Conservation (phyloP, 805 yeast genomes). For the Ogataea degrootiae region DNA sequence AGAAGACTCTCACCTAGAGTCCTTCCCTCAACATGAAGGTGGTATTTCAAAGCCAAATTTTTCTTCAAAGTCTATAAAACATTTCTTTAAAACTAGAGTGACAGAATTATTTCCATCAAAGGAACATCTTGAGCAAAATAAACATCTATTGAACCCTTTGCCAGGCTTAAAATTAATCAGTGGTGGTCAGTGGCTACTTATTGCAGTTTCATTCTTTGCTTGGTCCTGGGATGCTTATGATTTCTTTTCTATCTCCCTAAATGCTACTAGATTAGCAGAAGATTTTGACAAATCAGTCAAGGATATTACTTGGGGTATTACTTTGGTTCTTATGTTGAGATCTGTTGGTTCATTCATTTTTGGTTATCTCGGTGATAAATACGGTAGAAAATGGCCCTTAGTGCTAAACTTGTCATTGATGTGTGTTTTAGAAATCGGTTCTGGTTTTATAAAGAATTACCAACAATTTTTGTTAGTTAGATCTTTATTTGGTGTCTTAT, state of each 20-base stretch:
- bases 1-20: conserved; percentile 36
- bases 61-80: conserved; percentile 26
- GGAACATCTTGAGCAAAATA: conserved; percentile 32
- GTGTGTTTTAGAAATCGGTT: conserved; percentile 54
- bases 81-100: conserved; percentile 42
- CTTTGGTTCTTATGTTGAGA: conserved; percentile 63
- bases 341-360: conserved; percentile 62
- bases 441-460: conserved; percentile 56
- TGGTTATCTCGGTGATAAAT: conserved; percentile 54
- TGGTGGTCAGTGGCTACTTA: conserved; percentile 53
- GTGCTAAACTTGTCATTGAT: conserved; percentile 41
- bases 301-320: conserved; percentile 61
- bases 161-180: conserved; percentile 47
- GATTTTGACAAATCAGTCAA: conserved; percentile 41
- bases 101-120: conserved; percentile 46
- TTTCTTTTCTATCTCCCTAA: conserved; percentile 53
- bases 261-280: conserved; percentile 42
- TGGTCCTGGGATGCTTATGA: conserved; percentile 70
- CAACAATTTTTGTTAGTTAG: conserved; percentile 57
- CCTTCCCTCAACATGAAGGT: conserved; percentile 34
- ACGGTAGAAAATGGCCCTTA: conserved; percentile 59
- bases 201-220: conserved; percentile 46
- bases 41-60: conserved; percentile 27
- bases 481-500: conserved; percentile 55
- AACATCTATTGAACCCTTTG: conserved; percentile 55